Conservation (phyloP, 805 yeast genomes). For the Jamesozyma rosinii region DNA sequence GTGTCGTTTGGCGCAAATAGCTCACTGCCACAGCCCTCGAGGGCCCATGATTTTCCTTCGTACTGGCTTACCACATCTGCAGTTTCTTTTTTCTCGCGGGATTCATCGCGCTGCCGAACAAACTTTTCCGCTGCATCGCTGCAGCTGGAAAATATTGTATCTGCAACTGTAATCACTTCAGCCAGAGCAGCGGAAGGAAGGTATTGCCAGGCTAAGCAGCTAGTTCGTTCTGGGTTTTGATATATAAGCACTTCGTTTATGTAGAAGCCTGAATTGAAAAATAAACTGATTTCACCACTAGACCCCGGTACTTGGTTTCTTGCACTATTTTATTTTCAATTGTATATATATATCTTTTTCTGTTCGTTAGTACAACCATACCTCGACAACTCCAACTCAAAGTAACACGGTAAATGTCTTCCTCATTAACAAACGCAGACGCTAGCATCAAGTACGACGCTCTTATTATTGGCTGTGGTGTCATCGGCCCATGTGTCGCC, state of each 20-base stretch:
- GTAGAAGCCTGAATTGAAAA: too few species aligned
- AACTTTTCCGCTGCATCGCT: too few species aligned
- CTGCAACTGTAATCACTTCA: not conserved
- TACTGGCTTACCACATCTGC: too few species aligned
- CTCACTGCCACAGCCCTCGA: too few species aligned
- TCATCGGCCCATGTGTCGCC: conserved; percentile 89
- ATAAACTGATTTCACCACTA: too few species aligned
- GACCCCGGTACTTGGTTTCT: not conserved
- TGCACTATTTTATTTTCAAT: too few species aligned
- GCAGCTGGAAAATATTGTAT: not conserved
- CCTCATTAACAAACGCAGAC: conserved; percentile 22
- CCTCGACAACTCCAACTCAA: not conserved
- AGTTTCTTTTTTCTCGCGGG: too few species aligned
- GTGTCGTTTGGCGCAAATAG: too few species aligned
- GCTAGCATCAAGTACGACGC: conserved; percentile 50
- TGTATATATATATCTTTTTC: not conserved
- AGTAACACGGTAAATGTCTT: not conserved
- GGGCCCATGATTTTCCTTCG: too few species aligned
- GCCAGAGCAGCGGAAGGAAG: not conserved
- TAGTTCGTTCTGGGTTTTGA: too few species aligned
- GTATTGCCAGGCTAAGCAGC: too few species aligned
- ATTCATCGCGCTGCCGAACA: too few species aligned
- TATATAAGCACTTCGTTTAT: not conserved
- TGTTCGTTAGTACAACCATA: not conserved
- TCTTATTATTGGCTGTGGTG: conserved; percentile 96